Base-by-base conservation (phyloP, 129 eudicot species). In the Ambrosia trifida region DNA sequence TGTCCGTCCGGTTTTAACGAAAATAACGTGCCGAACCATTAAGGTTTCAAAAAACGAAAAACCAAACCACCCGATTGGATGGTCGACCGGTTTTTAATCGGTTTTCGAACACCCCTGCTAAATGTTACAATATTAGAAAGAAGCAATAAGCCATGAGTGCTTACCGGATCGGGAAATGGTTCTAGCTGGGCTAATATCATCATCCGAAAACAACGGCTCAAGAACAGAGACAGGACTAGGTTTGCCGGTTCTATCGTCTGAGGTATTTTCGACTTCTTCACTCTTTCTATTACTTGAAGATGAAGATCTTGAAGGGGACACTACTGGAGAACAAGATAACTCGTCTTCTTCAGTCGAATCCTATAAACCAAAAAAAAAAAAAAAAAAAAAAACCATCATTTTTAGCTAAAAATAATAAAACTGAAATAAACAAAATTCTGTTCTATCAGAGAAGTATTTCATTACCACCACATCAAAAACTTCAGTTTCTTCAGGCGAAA, bases 181-280 rank as follows among this genome's bases (percentile, higher is more conserved):
- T 79, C 87, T 79, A 44, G 90, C 57, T 56, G 97, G 99, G 80
- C 91, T 95, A 54, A 86, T 81, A 33, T 95, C 96, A 47, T 84
- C 91, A 58, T 90, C 99, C 35, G 85, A 67, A 51, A 85, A 90
- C 68, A 84, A 66, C 11, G 97, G 96, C 76, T 90, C 99, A 45
- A 95, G 99, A 78, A 90, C 96, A 38, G 99, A 90, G 30, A 87
- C 63, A 12, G 99, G 99, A 82, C 99, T 95, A 28, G 94, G 96
- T 24, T 81, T 83, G 52, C 81, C 90, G 8, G 81, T 46, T 86
- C 70, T 85, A 71, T 78, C 82, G 28, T 90, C 93, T 35, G 63
- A 46, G 43, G 74, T 63, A 69, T 33, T 59, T 63, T 79, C 85
- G 13, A 43, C 72, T 78, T 78, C 76, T 70, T 64, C 67, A 7